A percentile compares a stretch with the other conserved stretches of the same genome.
These are phyloP conservation scores for Xylariaceae sp. DNA, from an alignment of 2,329 filamentous ascomycete species.

Conservation along the genomic window DNA sequence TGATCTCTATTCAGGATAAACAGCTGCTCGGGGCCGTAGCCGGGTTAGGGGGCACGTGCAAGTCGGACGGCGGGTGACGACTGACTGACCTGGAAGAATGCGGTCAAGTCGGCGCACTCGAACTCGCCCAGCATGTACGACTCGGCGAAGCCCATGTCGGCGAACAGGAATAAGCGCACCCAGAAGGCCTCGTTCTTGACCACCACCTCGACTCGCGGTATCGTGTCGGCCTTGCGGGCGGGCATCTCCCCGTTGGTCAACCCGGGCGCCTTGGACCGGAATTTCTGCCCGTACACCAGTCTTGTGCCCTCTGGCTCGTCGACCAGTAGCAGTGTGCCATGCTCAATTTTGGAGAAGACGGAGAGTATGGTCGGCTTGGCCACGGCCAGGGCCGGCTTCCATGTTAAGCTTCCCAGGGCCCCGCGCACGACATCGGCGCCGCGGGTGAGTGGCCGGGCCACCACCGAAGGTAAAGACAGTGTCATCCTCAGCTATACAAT, in stretches of 20 bases:
- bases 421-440: conserved; percentile 34
- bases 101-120: conserved; percentile 56
- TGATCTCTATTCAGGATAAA: conserved; percentile 63
- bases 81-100: conserved; percentile 57
- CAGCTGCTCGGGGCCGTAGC: conserved; percentile 44
- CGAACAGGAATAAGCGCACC: conserved; percentile 60
- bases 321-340: conserved; percentile 39
- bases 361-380: conserved; percentile 39
- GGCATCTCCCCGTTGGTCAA: conserved; percentile 28
- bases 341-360: conserved; percentile 38
- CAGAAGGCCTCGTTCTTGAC: conserved; percentile 62
- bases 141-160: conserved; percentile 69
- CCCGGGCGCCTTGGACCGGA: conserved; percentile 29
- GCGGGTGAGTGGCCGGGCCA: conserved; percentile 31
- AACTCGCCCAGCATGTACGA: conserved; percentile 68
- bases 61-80: too few species aligned
- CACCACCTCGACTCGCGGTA: conserved; percentile 44
- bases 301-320: conserved; percentile 37
- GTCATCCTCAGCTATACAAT: conserved; percentile 14
- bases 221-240: conserved; percentile 24
- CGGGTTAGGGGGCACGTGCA: too few species aligned
- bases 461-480: conserved; percentile 29
- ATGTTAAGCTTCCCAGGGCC: conserved; percentile 37
- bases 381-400: conserved; percentile 37
- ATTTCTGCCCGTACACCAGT: conserved; percentile 38